Evolutionary conservation across 1,284 basidiomycete species (phyloP).

Genomic region (Moniliophthora roreri): DNA sequence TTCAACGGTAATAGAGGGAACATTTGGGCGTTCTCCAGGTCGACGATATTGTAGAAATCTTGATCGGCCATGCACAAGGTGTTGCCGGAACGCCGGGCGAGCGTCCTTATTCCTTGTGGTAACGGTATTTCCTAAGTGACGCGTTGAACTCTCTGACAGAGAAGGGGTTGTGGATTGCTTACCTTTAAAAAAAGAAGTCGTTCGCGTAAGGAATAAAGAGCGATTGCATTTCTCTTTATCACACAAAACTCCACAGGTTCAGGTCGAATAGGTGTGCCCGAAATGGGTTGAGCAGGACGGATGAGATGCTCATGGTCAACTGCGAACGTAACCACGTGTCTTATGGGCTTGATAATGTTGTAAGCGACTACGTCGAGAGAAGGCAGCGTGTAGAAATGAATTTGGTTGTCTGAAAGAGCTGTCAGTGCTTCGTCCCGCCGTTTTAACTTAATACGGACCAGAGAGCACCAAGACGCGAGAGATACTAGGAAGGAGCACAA

Average conservation of each 20-base stretch:
- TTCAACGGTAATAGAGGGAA: slow-evolving; percentile 76
- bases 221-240: slow-evolving; percentile 70
- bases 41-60: slow-evolving; percentile 73
- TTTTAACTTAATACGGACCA: slow-evolving; percentile 40
- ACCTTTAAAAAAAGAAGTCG: slow-evolving; percentile 65
- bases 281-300: slow-evolving; percentile 45
- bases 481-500: slow-evolving; percentile 76
- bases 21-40: slow-evolving; percentile 67
- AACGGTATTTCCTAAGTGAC: slow-evolving; percentile 79
- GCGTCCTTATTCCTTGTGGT: slow-evolving; percentile 52
- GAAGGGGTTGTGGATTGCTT: slow-evolving; percentile 2
- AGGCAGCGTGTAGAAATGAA: slow-evolving; percentile 81
- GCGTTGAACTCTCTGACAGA: no score
- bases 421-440: not conserved
- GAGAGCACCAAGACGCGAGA: slow-evolving; percentile 70
- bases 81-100: slow-evolving; percentile 65
- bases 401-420: slow-evolving; percentile 62
- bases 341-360: slow-evolving; percentile 72
- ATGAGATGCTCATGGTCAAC: slow-evolving; percentile 78
- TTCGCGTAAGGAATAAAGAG: slow-evolving; percentile 66
- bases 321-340: slow-evolving; percentile 76
- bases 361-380: slow-evolving; percentile 69
- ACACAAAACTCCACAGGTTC: slow-evolving; percentile 78
- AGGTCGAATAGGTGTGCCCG: slow-evolving; percentile 34
- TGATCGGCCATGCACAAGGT: slow-evolving; percentile 76